phyloP scores from a whole-genome alignment of 2,329 filamentous ascomycete species.

The Lithohypha guttulata region DNA sequence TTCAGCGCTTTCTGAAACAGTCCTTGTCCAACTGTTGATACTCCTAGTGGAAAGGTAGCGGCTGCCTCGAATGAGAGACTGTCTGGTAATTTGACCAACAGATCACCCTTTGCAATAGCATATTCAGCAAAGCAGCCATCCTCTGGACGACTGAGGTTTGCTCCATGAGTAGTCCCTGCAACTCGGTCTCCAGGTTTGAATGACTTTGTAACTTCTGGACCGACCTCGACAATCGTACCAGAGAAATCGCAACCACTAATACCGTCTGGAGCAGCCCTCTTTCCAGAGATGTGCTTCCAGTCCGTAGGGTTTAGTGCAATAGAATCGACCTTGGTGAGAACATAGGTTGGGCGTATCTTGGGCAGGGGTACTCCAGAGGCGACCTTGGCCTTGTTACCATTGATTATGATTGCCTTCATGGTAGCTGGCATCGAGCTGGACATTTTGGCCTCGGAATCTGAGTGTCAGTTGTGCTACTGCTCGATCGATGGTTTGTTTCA shows the following conservation, averaged over 20 bases:
- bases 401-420: constrained; percentile 17
- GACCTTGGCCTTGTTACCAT: constrained; percentile 19
- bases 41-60: constrained; percentile 27
- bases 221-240: constrained; percentile 38
- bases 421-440: constrained; percentile 5
- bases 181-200: constrained; percentile 38
- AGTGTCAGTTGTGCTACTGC: too few species aligned
- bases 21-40: constrained; percentile 26
- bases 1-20: constrained; percentile 24
- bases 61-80: constrained; percentile 25
- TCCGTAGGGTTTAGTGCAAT: constrained; percentile 18
- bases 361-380: constrained; percentile 23
- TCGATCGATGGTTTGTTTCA: too few species aligned
- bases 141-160: constrained; percentile 8
- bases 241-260: constrained; percentile 34
- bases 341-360: constrained; percentile 29
- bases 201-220: constrained; percentile 32
- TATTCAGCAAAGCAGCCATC: constrained; percentile 24
- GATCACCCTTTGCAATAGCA: constrained; percentile 16
- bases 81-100: constrained; percentile 24
- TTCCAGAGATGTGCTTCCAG: constrained; percentile 2
- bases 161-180: constrained; percentile 22
- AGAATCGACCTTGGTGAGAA: constrained; percentile 27
- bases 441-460: too few species aligned
- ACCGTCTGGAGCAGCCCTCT: constrained; percentile 18